Percentiles rank a stretch among this genome's conserved stretches.
phyloP scores from a whole-genome alignment of 176 grass and related monocot genomes.

The Tuctoria greenei region DNA sequence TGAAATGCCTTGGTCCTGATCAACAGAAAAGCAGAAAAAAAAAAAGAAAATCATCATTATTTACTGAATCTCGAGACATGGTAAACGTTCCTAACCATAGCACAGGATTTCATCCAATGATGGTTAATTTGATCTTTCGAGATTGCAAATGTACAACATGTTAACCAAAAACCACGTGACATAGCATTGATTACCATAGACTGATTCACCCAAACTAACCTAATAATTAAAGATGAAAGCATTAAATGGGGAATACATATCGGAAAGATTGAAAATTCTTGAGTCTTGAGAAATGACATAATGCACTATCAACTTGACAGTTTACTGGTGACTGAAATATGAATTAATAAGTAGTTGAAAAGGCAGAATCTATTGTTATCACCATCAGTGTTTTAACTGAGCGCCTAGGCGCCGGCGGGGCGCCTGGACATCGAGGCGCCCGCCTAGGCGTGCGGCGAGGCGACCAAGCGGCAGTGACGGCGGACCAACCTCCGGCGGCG shows the following conservation, averaged over 20 bases:
- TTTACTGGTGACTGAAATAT: not conserved
- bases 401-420: too few species aligned
- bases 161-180: not conserved
- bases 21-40: not conserved
- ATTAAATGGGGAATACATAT: not conserved
- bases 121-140: too few species aligned
- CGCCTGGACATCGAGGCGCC: too few species aligned
- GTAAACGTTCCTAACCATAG: not conserved
- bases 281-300: not conserved
- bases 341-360: not conserved
- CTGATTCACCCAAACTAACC: not conserved
- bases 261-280: not conserved
- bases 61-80: not conserved
- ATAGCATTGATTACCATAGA: not conserved
- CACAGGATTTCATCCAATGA: not conserved
- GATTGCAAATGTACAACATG: not conserved
- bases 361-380: not conserved
- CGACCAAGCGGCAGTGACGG: too few species aligned
- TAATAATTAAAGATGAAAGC: not conserved
- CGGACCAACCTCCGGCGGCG: too few species aligned
- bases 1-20: constrained; percentile 75
- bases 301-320: not conserved
- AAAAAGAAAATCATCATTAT: not conserved
- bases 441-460: too few species aligned
- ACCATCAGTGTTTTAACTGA: too few species aligned